Percentiles rank a stretch among this genome's conserved stretches.
phyloP scores from a whole-genome alignment of 2,329 filamentous ascomycete species.

The Chrysosporium queenslandicum region DNA sequence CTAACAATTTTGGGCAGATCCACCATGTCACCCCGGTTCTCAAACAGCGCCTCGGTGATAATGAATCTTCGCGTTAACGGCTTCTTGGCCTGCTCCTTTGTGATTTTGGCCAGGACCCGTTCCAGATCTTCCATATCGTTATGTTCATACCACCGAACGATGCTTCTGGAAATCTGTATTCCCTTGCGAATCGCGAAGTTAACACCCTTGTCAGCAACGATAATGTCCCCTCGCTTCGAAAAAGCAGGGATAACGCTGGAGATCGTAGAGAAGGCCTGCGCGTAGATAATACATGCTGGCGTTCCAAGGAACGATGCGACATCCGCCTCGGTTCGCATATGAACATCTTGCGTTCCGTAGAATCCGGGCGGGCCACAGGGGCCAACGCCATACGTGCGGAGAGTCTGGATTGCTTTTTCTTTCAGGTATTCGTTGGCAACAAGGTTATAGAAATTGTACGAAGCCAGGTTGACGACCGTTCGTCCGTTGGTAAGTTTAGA shows the following conservation, averaged over 20 bases:
- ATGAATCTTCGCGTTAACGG: constrained; percentile 88
- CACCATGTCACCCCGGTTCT: constrained; percentile 74
- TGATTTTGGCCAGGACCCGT: constrained; percentile 70
- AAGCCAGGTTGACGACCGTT: constrained; percentile 85
- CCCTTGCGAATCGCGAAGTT: constrained; percentile 94
- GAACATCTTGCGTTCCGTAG: constrained; percentile 96
- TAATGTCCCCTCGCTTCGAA: constrained; percentile 93
- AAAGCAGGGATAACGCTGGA: constrained; percentile 96
- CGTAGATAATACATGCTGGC: constrained; percentile 84
- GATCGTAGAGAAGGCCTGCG: constrained; percentile 91
- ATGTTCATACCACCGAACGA: constrained; percentile 87
- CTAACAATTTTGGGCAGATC: constrained; percentile 75
- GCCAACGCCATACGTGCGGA: constrained; percentile 91
- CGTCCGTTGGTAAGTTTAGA: constrained; percentile 79
- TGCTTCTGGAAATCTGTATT: constrained; percentile 83
- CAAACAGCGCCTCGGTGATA: constrained; percentile 89
- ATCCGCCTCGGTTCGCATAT: constrained; percentile 92
- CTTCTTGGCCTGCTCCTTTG: constrained; percentile 78
- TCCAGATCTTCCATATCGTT: constrained; percentile 94
- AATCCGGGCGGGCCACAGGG: constrained; percentile 95
- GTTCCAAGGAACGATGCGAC: constrained; percentile 84
- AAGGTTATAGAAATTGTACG: constrained; percentile 97
- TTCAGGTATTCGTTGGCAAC: constrained; percentile 85
- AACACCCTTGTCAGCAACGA: constrained; percentile 85
- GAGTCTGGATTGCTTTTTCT: constrained; percentile 85